Evolutionary conservation across 805 yeast genomes (phyloP).

Genomic region (Brettanomyces sp.): DNA sequence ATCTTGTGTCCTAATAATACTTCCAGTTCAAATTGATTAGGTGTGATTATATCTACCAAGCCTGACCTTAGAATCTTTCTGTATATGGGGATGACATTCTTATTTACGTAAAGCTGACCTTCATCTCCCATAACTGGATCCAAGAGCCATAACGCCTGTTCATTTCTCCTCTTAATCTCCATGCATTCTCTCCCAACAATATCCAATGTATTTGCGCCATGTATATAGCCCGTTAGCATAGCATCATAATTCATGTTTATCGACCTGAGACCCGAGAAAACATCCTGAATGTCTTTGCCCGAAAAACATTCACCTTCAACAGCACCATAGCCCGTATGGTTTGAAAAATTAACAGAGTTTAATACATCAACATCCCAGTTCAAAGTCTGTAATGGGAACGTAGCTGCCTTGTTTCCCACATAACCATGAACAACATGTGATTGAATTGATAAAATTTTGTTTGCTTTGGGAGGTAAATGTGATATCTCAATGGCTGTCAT

Average conservation of each 20-base stretch:
- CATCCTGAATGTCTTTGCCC: constrained; percentile 29
- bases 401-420: constrained; percentile 60
- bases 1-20: constrained; percentile 39
- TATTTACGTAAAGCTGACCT: constrained; percentile 56
- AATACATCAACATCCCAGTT: constrained; percentile 65
- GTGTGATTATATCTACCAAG: constrained; percentile 67
- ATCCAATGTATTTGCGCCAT: constrained; percentile 41
- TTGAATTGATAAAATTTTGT: constrained; percentile 41
- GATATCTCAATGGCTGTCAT: constrained; percentile 12
- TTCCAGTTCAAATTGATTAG: constrained; percentile 86
- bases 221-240: constrained; percentile 59
- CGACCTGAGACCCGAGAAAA: constrained; percentile 29
- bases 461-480: constrained; percentile 13
- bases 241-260: constrained; percentile 38
- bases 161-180: constrained; percentile 26
- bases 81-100: constrained; percentile 51
- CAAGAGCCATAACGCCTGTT: constrained; percentile 40
- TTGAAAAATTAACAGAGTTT: constrained; percentile 58
- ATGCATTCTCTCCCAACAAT: constrained; percentile 30
- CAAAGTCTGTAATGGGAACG: constrained; percentile 54
- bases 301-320: constrained; percentile 38
- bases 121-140: constrained; percentile 84
- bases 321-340: constrained; percentile 64
- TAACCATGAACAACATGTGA: constrained; percentile 70
- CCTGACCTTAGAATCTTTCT: constrained; percentile 33